A percentile compares a stretch with the other conserved stretches of the same genome.
phyloP scores from a whole-genome alignment of 2,329 filamentous ascomycete species.

The Fusarium paranaense region DNA sequence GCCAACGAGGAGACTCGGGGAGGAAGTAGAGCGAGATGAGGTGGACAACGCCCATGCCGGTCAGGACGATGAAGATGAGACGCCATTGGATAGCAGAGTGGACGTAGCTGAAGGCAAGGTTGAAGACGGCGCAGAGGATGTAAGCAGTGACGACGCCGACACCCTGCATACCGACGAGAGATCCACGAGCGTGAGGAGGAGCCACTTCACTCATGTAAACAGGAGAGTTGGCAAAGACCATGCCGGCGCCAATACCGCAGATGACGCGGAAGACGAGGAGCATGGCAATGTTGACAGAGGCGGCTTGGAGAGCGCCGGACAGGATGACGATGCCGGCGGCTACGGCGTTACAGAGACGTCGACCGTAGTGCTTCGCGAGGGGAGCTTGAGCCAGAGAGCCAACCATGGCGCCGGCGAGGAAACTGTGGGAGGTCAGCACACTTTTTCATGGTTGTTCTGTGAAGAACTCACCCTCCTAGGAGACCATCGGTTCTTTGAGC shows the following conservation, averaged over 20 bases:
- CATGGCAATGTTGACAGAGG: constrained; percentile 15
- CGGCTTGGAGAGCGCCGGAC: constrained; percentile 11
- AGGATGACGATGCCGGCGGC: constrained; percentile 21
- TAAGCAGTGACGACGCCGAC: constrained; percentile 48
- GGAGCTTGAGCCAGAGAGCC: constrained; percentile 28
- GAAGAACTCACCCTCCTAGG: background rate
- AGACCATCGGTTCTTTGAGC: constrained; percentile 19
- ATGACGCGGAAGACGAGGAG: constrained; percentile 19
- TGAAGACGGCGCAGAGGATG: constrained; percentile 46
- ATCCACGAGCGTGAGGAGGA: constrained; percentile 50
- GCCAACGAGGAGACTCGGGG: constrained; percentile 54
- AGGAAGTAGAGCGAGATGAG: constrained; percentile 44
- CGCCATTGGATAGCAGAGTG: background rate
- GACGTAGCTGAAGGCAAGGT: constrained; percentile 18
- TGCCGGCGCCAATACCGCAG: constrained; percentile 49
- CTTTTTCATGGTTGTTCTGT: too few species aligned
- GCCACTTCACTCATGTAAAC: constrained; percentile 52
- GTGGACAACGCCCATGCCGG: constrained; percentile 38
- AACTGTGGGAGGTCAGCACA: background rate
- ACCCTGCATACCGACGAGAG: constrained; percentile 50
- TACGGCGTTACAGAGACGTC: constrained; percentile 19
- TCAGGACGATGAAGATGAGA: constrained; percentile 35
- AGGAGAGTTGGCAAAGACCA: constrained; percentile 52
- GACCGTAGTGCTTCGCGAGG: constrained; percentile 26
- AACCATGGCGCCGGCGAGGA: constrained; percentile 23